Percentiles rank a stretch among this genome's conserved stretches.
Evolutionary conservation across 2,329 filamentous ascomycete species (phyloP).

Genomic region (Colletotrichum eleusines): DNA sequence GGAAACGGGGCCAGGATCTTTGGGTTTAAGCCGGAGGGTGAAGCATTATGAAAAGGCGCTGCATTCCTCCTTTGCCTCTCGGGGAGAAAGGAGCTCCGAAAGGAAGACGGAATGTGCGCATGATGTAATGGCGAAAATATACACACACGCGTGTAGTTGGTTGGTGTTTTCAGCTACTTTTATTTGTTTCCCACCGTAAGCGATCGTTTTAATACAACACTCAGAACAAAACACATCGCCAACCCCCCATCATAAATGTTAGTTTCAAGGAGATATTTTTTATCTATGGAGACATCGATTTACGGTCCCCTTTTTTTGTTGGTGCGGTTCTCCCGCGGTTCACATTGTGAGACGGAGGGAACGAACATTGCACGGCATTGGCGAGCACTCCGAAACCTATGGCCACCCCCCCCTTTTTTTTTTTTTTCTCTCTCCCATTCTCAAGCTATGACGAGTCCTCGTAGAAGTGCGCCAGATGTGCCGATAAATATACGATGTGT

Average conservation of each 20-base stretch:
- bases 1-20: conserved; percentile 17
- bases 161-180: conserved; percentile 29
- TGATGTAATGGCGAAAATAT: conserved; percentile 31
- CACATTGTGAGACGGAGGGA: not conserved
- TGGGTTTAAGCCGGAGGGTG: conserved; percentile 18
- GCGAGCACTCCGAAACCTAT: not conserved
- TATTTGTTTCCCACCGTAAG: conserved; percentile 33
- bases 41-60: conserved; percentile 31
- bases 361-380: conserved; percentile 6
- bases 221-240: conserved; percentile 1
- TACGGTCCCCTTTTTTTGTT: not conserved
- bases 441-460: not conserved
- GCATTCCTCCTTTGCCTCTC: conserved; percentile 19
- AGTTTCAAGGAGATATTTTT: not conserved
- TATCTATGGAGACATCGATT: not conserved
- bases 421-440: not conserved
- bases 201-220: conserved; percentile 39
- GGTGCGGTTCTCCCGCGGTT: not conserved
- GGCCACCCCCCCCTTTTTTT: too few relatives aligned
- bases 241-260: conserved; percentile 3
- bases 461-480: too few relatives aligned
- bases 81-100: not conserved
- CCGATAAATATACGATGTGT: not conserved
- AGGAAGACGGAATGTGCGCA: conserved; percentile 15
- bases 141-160: conserved; percentile 33